Evolutionary conservation across 192 early-diverging fungal species (phyloP).

Genomic region (Coemansia sp.): DNA sequence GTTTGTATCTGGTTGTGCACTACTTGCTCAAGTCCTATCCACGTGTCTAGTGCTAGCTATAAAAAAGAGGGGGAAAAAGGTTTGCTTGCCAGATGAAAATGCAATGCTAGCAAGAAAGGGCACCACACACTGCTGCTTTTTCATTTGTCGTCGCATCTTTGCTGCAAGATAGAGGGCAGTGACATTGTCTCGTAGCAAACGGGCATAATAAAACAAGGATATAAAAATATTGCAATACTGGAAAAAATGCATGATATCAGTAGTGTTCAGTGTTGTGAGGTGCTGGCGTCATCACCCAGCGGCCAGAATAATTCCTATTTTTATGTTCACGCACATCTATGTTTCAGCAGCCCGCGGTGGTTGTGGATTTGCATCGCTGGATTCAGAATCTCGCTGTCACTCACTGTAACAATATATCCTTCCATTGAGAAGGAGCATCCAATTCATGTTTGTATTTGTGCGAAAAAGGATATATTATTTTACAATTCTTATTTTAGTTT

Average conservation of each 20-base stretch:
- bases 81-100: too few species aligned
- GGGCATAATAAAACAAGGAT: too few species aligned
- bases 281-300: constrained; percentile 2
- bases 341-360: not conserved
- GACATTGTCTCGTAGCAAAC: too few species aligned
- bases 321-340: not conserved
- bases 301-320: not conserved
- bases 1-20: not conserved
- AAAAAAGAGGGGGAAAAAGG: too few species aligned
- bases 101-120: too few species aligned
- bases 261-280: not conserved
- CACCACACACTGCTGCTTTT: too few species aligned
- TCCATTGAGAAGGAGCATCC: not conserved
- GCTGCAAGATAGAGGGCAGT: too few species aligned
- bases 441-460: not conserved
- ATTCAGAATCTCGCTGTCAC: not conserved
- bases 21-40: not conserved
- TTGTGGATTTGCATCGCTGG: not conserved
- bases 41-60: not conserved
- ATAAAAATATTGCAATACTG: too few species aligned
- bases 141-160: too few species aligned
- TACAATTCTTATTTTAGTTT: too few species aligned
- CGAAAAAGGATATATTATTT: not conserved
- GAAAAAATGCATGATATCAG: too few species aligned
- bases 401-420: not conserved